A percentile compares a stretch with the other conserved stretches of the same genome.
phyloP scores from a whole-genome alignment of 2,329 filamentous ascomycete species.

The Fusarium sp. region DNA sequence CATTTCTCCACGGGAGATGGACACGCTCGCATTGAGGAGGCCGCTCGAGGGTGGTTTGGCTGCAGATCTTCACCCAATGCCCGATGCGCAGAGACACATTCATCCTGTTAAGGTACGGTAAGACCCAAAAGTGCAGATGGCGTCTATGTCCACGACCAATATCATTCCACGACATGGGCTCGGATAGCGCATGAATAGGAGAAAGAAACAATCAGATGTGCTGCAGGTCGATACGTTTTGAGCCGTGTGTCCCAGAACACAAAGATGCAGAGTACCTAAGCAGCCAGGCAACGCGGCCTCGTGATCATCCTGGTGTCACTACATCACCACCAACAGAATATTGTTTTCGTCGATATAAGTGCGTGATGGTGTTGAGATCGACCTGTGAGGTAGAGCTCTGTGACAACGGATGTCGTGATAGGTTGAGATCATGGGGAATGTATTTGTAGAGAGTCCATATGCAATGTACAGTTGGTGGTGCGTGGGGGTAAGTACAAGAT shows the following conservation, averaged over 20 bases:
- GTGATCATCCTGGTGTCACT: not conserved
- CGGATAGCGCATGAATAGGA: slow-evolving; percentile 14
- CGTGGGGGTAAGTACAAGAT: slow-evolving; percentile 30
- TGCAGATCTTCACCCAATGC: slow-evolving; percentile 33
- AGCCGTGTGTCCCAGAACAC: not conserved
- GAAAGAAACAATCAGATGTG: slow-evolving; percentile 9
- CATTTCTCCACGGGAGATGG: slow-evolving; percentile 29
- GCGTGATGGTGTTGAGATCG: slow-evolving; percentile 18
- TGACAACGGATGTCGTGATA: slow-evolving; percentile 18
- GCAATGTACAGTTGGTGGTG: slow-evolving; percentile 10
- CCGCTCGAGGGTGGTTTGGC: slow-evolving; percentile 20
- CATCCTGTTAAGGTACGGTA: slow-evolving; percentile 24
- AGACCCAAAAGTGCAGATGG: slow-evolving; percentile 40
- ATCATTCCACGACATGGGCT: slow-evolving; percentile 31
- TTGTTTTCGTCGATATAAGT: slow-evolving; percentile 14
- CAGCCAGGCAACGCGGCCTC: slow-evolving; percentile 1
- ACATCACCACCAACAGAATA: not conserved
- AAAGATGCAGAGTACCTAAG: not conserved
- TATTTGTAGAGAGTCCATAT: slow-evolving; percentile 7
- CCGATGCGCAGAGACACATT: slow-evolving; percentile 19
- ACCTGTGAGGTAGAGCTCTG: slow-evolving; percentile 12
- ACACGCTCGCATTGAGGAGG: slow-evolving; percentile 25
- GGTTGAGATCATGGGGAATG: slow-evolving; percentile 13
- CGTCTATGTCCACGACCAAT: slow-evolving; percentile 16
- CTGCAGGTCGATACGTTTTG: slow-evolving; percentile 11